A percentile compares a stretch with the other conserved stretches of the same genome.
These are phyloP conservation scores for Solanum hybrid DNA, from an alignment of 305 asterid genomes.

Conservation along the genomic window DNA sequence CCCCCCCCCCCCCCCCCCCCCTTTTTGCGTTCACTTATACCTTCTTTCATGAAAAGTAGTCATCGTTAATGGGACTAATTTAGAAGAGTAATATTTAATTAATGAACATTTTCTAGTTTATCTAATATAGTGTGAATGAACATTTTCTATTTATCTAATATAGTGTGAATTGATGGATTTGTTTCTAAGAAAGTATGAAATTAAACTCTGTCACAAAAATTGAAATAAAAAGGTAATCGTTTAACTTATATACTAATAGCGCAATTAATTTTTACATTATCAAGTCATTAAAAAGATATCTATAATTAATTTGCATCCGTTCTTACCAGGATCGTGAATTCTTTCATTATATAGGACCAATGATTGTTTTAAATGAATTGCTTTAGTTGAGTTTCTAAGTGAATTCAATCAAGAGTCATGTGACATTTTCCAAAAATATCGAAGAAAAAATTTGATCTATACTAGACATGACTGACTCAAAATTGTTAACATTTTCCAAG, in stretches of 20 bases:
- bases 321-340: background rate
- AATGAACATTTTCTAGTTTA: background rate
- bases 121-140: background rate
- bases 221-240: no score
- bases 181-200: background rate
- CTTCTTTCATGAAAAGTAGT: background rate
- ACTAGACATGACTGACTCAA: no score
- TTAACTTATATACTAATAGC: no score
- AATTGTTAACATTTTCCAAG: background rate
- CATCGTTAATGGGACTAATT: no score
- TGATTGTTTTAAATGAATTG: background rate
- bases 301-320: background rate
- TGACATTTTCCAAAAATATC: background rate
- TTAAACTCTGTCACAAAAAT: background rate
- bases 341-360: background rate
- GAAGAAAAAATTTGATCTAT: background rate
- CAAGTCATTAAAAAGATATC: background rate
- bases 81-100: no score
- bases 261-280: no score
- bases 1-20: no score
- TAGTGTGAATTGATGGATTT: background rate
- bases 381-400: background rate
- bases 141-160: no score
- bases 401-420: background rate
- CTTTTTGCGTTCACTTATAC: no score